Evolutionary conservation across 257 asterid genomes (phyloP), one percentile per base, ranked within the genome.

Genomic region (Salvia splendens): DNA sequence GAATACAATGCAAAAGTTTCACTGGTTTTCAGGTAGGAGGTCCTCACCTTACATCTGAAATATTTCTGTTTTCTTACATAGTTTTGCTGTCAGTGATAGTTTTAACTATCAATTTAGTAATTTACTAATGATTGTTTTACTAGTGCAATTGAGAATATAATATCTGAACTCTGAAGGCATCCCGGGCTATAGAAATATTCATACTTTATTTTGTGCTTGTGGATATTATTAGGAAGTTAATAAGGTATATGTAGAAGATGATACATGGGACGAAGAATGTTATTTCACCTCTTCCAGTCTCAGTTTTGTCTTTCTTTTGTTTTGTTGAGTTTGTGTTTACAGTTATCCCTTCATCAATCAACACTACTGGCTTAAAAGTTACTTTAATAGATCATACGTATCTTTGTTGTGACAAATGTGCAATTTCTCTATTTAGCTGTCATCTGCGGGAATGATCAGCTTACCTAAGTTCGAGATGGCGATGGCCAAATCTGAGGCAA

Each of bases 381-480:
- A 14, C 3, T 53, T 61, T 1, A 61, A 30, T 65, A 8, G 28
- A 5, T 40, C 66, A 60, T 53, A 41, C 40, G 56, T 63, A n/a
- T 68, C 54, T 61, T 65, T 65, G 41, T 54, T 71, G 32, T 76
- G 69, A 75, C 42, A 35, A 62, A 55, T 71, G 56, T 68, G 40
- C 32, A 43, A 55, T 78, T 72, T 68, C 67, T 47, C 74, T 63
- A 42, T 57, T 55, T 70, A 93, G 99, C 79, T 94, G 71, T 94
- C 97, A 73, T 88, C 96, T 17, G 89, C 85, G 35, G 97, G 99
- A 76, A 84, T 82, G 64, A 80, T 91, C 73, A 91, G 91, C 60
- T 79, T 90, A 79, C 99, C 99, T 36, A 85, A 79, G 83, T 94
- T 94, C 73, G 97, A 94, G 77, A 88, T 94, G 95, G 82, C 67